Percentiles rank a stretch among this genome's conserved stretches.
Evolutionary conservation across 176 grass and related monocot genomes (phyloP).

Genomic region (Musa beccarii): DNA sequence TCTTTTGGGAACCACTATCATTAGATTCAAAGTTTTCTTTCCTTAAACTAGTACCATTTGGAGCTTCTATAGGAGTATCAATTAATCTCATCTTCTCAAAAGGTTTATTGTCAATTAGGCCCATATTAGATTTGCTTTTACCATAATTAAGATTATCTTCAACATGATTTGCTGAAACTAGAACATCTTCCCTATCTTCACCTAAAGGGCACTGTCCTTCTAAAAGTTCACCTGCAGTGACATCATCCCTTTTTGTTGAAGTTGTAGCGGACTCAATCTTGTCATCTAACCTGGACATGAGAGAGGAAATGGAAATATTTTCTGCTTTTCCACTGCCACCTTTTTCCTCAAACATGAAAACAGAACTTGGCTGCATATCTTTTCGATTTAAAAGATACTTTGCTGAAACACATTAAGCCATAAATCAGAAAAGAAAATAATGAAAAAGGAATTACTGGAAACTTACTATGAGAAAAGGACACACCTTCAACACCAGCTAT

Average conservation of each 20-base stretch:
- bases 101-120: slow-evolving; percentile 17
- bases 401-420: slow-evolving; percentile 38
- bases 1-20: neutral
- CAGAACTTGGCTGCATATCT: slow-evolving; percentile 25
- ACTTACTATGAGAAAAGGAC: neutral
- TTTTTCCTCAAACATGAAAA: slow-evolving; percentile 3
- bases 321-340: neutral
- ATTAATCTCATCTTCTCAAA: slow-evolving; percentile 37
- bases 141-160: neutral
- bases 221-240: neutral
- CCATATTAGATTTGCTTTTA: slow-evolving; percentile 13
- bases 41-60: neutral
- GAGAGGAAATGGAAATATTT: neutral
- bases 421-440: slow-evolving; percentile 11
- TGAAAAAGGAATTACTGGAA: slow-evolving; percentile 18
- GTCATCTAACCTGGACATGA: neutral
- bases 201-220: neutral
- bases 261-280: neutral
- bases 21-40: neutral
- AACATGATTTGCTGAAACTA: neutral
- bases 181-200: neutral
- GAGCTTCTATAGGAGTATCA: slow-evolving; percentile 1
- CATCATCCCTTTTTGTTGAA: neutral
- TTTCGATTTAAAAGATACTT: slow-evolving; percentile 45
- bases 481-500: slow-evolving; percentile 49